Evolutionary conservation across 352 stramenopile genomes (phyloP).

Genomic region (Pythium aphanidermatum): DNA sequence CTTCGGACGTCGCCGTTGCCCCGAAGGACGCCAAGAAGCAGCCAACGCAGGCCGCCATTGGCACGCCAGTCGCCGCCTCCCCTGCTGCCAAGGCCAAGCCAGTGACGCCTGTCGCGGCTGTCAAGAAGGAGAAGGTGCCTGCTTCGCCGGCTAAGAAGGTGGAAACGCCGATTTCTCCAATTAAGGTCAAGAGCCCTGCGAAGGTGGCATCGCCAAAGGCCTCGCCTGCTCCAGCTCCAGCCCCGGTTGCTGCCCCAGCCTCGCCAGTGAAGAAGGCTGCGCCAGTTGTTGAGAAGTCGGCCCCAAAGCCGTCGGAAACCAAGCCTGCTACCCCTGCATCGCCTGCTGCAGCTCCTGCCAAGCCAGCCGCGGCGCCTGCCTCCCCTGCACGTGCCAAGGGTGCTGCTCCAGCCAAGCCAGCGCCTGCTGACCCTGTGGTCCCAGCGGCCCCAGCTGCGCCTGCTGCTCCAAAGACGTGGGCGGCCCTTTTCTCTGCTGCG

Average conservation of each 20-base stretch:
- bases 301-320: constrained; percentile 28
- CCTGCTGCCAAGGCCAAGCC: constrained; percentile 17
- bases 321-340: constrained; percentile 26
- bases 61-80: constrained; percentile 24
- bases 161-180: constrained; percentile 22
- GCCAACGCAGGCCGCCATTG: constrained; percentile 30
- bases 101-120: constrained; percentile 4
- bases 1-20: constrained; percentile 17
- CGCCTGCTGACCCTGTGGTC: background rate
- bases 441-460: constrained; percentile 21
- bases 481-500: constrained; percentile 35
- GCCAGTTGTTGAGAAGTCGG: constrained; percentile 29
- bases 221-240: constrained; percentile 2
- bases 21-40: constrained; percentile 28
- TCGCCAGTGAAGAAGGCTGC: constrained; percentile 33
- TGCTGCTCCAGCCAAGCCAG: constrained; percentile 15
- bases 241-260: constrained; percentile 13
- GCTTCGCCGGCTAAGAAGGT: constrained; percentile 13
- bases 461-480: constrained; percentile 47
- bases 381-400: constrained; percentile 8
- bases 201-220: constrained; percentile 25
- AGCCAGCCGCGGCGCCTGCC: constrained; percentile 10
- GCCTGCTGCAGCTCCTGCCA: constrained; percentile 19
- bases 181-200: constrained; percentile 23
- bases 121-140: constrained; percentile 24